Evolutionary conservation across 495 filamentous ascomycete species (phyloP).

Genomic region (Glutinoglossum americanum): DNA sequence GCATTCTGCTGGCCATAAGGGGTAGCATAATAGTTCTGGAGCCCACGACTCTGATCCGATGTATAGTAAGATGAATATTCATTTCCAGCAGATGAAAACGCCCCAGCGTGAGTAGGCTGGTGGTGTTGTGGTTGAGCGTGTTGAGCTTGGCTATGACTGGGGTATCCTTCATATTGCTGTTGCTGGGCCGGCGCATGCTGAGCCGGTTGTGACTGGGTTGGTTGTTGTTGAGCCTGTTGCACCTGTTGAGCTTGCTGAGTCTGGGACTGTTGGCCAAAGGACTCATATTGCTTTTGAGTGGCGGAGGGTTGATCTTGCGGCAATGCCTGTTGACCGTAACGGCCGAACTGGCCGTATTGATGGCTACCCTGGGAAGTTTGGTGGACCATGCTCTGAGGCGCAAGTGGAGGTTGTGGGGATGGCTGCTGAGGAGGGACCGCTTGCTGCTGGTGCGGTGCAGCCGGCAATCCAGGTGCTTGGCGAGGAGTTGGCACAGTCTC

Average conservation of each 20-base stretch:
- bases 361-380: constrained; percentile 17
- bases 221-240: constrained; percentile 43
- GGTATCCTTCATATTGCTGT: constrained; percentile 35
- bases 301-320: constrained; percentile 35
- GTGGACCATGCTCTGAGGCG: constrained; percentile 21
- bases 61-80: constrained; percentile 79
- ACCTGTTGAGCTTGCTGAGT: background rate
- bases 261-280: background rate
- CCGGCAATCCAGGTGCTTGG: constrained; percentile 44
- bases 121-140: constrained; percentile 24
- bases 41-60: constrained; percentile 54
- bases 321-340: constrained; percentile 36
- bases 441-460: constrained; percentile 31
- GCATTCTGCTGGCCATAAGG: constrained; percentile 42
- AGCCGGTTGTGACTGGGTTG: constrained; percentile 22
- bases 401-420: constrained; percentile 21
- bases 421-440: constrained; percentile 19
- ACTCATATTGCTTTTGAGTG: constrained; percentile 64
- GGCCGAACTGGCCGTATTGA: constrained; percentile 39
- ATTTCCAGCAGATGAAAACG: constrained; percentile 49
- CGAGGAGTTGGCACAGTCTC: constrained; percentile 44
- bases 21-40: constrained; percentile 56
- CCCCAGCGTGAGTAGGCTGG: constrained; percentile 25
- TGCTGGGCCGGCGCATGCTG: constrained; percentile 30
- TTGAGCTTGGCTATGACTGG: constrained; percentile 23